Evolutionary conservation across 768 basidiomycete genomes (phyloP).

Genomic region (Postia placenta): DNA sequence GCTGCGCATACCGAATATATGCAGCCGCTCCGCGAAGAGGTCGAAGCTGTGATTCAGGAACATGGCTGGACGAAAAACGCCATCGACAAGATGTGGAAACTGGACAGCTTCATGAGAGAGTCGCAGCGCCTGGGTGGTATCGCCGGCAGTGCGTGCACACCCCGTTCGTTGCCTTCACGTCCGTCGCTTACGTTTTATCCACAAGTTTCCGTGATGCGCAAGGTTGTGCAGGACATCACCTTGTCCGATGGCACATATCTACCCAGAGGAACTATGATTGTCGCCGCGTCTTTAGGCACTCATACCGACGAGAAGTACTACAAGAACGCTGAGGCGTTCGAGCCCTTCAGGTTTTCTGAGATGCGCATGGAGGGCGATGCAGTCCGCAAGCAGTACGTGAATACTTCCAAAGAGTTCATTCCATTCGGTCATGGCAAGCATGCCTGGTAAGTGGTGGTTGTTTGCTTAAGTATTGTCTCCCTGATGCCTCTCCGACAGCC

Average conservation of each 20-base stretch:
- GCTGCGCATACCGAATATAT: slow-evolving; percentile 22
- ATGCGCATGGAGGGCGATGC: slow-evolving; percentile 21
- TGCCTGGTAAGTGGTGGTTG: slow-evolving; percentile 11
- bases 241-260: slow-evolving; percentile 39
- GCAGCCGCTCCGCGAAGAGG: slow-evolving; percentile 24
- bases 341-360: slow-evolving; percentile 34
- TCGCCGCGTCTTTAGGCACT: slow-evolving; percentile 21
- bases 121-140: slow-evolving; percentile 19
- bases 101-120: slow-evolving; percentile 31
- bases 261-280: slow-evolving; percentile 32
- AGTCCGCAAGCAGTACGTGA: slow-evolving; percentile 7
- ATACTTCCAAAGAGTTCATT: slow-evolving; percentile 5
- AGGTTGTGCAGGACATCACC: slow-evolving; percentile 31
- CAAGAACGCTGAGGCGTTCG: slow-evolving; percentile 30
- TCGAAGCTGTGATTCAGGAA: slow-evolving; percentile 17
- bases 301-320: slow-evolving; percentile 30
- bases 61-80: slow-evolving; percentile 24
- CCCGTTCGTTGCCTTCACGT: not conserved
- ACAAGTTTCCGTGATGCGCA: slow-evolving; percentile 23
- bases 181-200: slow-evolving; percentile 16
- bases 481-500: slow-evolving; percentile 13
- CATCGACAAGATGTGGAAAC: slow-evolving; percentile 24
- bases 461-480: not conserved
- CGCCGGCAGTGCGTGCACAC: slow-evolving; percentile 17
- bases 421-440: slow-evolving; percentile 13